A percentile compares a stretch with the other conserved stretches of the same genome.
These are phyloP conservation scores for Toxicodendron radicans DNA, from an alignment of 345 rosid species.

Conservation along the genomic window DNA sequence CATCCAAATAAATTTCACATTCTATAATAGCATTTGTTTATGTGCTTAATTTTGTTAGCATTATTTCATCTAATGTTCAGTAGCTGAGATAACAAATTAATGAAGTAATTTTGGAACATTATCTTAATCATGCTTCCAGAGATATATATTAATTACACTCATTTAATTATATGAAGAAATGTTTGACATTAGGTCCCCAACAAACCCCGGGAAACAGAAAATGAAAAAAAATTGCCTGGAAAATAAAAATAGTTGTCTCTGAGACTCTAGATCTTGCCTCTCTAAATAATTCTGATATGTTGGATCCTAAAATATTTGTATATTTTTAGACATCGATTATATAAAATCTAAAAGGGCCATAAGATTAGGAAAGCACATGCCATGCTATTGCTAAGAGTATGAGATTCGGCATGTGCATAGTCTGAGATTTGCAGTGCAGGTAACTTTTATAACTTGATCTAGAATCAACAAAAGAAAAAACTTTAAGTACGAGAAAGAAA, in stretches of 20 bases:
- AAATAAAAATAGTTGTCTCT: neutral
- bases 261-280: too few relatives aligned
- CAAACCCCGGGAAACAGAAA: too few relatives aligned
- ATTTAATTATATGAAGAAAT: too few relatives aligned
- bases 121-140: too few relatives aligned
- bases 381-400: neutral
- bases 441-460: neutral
- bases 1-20: too few relatives aligned
- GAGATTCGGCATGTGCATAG: conserved; percentile 11
- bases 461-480: neutral
- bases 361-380: neutral
- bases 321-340: neutral
- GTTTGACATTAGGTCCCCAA: too few relatives aligned
- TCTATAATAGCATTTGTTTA: neutral
- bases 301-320: neutral
- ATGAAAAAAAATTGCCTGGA: neutral
- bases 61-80: too few relatives aligned
- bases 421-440: neutral
- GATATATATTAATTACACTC: too few relatives aligned
- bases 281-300: neutral
- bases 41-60: too few relatives aligned
- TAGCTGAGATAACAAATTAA: too few relatives aligned
- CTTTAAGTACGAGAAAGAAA: too few relatives aligned
- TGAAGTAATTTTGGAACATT: too few relatives aligned
- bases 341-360: neutral